Evolutionary conservation across 331 rosid species (phyloP), one percentile per base, ranked within the genome.

Genomic region (Malus hybrid): DNA sequence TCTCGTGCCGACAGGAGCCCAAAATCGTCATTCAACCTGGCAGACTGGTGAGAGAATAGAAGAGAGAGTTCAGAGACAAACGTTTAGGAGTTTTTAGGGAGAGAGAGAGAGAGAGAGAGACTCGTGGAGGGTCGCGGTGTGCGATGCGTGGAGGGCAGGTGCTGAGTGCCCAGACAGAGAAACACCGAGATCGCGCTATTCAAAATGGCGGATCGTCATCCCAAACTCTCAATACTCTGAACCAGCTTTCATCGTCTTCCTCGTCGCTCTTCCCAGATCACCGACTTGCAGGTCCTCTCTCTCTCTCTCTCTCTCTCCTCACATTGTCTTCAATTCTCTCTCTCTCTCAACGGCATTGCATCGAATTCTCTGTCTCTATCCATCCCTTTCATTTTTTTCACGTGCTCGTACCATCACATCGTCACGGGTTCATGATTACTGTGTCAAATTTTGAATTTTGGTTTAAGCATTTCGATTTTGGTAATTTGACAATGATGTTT

Each of bases 91-190:
- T 20, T 54, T 29, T 10, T 14, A 36, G 82, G 61, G 80, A 15
- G 72, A 62, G 31, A 57, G 61, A 69, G 39, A n/a, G 50, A 68
- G 63, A 42, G 77, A 15, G 24, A 24, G 24, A 24, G 79, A 80
- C 79, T 78, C 90, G 92, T 88, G 92, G 85, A 81, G 80, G 57
- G 59, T 79, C 63, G 79, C 64, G 22, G 46, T 29, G 78, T 12
- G 76, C 78, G 91, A 71, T 81, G 85, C 91, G 91, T 89, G 93
- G 85, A 81, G 62, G 50, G 33, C 65, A 69, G 84, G 70, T 70
- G 64, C 29, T 50, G 74, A 48, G 61, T 48, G 28, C 16, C 4
- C 13, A 70, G 86, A 78, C 83, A 75, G 75, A 75, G 74, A 65
- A 85, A 73, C 52, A 69, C 64, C 70, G 81, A 65, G 84, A 79